A percentile compares a stretch with the other conserved stretches of the same genome.
Conservation (phyloP, 2,329 filamentous ascomycete genomes). For the Alternaria alternata region DNA sequence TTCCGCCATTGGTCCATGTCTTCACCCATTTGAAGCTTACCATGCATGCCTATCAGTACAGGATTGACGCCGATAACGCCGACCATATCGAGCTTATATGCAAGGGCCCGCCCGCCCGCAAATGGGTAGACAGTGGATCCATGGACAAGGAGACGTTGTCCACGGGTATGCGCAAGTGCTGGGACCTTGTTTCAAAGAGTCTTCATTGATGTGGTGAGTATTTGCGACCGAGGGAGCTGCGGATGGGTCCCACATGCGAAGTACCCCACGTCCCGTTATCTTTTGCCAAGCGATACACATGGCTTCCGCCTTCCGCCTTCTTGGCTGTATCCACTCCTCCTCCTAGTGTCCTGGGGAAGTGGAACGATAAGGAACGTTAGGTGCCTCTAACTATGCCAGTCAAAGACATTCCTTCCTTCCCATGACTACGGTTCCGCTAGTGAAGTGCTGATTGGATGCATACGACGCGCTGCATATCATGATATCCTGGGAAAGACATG, state of each 20-base stretch:
- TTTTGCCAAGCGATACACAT: slow-evolving; percentile 37
- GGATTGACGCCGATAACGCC: slow-evolving; percentile 22
- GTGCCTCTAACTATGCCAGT: slow-evolving; percentile 24
- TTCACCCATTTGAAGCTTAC: slow-evolving; percentile 48
- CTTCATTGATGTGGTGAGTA: not conserved
- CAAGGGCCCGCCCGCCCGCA: slow-evolving; percentile 30
- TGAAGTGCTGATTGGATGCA: not conserved
- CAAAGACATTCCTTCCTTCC: slow-evolving; percentile 24
- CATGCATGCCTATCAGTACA: slow-evolving; percentile 45
- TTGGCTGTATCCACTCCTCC: slow-evolving; percentile 31
- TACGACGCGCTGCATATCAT: slow-evolving; percentile 10
- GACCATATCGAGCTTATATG: slow-evolving; percentile 18
- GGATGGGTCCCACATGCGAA: slow-evolving; percentile 4
- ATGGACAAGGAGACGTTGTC: slow-evolving; percentile 47
- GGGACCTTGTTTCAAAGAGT: slow-evolving; percentile 32
- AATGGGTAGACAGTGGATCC: slow-evolving; percentile 41
- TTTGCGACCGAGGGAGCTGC: not conserved
- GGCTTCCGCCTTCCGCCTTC: slow-evolving; percentile 30
- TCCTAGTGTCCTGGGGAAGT: slow-evolving; percentile 22
- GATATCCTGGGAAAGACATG: slow-evolving; percentile 7
- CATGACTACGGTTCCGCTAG: not conserved
- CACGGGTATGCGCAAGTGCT: slow-evolving; percentile 50
- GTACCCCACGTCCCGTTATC: slow-evolving; percentile 38
- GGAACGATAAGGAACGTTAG: slow-evolving; percentile 36
- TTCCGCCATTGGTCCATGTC: slow-evolving; percentile 44